Conservation (phyloP, 306 rosid species). For the Fagus crenata region DNA sequence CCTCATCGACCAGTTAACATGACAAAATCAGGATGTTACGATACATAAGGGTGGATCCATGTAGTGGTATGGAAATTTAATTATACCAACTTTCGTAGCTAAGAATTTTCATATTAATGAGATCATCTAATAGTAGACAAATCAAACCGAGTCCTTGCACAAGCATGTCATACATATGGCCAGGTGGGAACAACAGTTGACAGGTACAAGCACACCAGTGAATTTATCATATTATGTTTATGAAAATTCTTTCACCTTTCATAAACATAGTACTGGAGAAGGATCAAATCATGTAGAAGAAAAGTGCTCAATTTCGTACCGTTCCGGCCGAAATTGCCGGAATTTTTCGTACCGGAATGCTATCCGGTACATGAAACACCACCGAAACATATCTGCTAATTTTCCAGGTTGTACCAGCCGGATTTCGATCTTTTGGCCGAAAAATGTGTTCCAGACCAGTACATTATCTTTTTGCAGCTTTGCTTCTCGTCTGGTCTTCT, state of each 20-base stretch:
- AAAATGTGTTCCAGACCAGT: too few relatives aligned
- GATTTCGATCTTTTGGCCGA: too few relatives aligned
- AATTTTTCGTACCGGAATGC: too few relatives aligned
- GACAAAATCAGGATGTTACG: not conserved
- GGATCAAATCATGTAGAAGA: not conserved
- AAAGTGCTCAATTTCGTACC: too few relatives aligned
- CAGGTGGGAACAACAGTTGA: too few relatives aligned
- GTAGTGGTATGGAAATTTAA: not conserved
- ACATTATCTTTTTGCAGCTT: too few relatives aligned
- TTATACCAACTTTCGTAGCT: not conserved
- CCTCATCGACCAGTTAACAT: not conserved
- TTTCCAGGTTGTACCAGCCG: too few relatives aligned
- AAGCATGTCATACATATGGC: not conserved
- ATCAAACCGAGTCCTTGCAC: not conserved
- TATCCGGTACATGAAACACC: too few relatives aligned
- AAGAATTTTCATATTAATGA: not conserved
- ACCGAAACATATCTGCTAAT: too few relatives aligned
- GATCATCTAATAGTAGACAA: not conserved
- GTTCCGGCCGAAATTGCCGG: too few relatives aligned
- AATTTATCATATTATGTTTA: not conserved
- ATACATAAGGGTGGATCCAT: not conserved
- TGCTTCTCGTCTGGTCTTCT: too few relatives aligned
- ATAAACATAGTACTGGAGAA: not conserved
- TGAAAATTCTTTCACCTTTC: not conserved
- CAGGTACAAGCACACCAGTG: too few relatives aligned